Percentiles rank a stretch among this genome's conserved stretches.
These are phyloP conservation scores for Sarcocystis neurona DNA, from an alignment of 169 alveolate species.

Conservation along the genomic window DNA sequence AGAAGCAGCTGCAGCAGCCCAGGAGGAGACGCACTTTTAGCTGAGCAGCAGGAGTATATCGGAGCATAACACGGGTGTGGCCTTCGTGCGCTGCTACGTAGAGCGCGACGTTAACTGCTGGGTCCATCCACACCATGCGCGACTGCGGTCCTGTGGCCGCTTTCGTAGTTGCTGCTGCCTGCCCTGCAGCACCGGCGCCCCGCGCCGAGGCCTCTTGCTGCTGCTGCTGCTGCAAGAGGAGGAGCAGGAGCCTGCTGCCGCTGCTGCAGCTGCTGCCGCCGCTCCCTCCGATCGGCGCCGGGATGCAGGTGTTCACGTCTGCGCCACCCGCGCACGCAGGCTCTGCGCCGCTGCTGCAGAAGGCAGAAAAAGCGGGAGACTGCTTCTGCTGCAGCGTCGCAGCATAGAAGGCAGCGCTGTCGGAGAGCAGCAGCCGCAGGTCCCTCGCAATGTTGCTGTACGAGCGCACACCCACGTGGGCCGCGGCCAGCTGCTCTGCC, in stretches of 20 bases:
- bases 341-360: no score
- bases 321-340: no score
- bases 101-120: conserved; percentile 25
- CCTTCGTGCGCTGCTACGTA: conserved; percentile 7
- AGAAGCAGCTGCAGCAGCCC: no score
- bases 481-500: conserved; percentile 3
- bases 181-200: no score
- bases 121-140: conserved; percentile 43
- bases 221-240: no score
- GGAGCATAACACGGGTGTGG: neutral
- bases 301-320: no score
- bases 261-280: no score
- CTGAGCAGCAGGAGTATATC: conserved; percentile 18
- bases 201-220: no score
- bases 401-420: neutral
- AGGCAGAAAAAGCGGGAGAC: no score
- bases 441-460: conserved; percentile 19
- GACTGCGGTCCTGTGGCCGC: neutral
- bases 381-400: neutral
- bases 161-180: neutral
- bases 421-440: neutral
- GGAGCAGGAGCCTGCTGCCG: no score
- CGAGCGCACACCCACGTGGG: neutral
- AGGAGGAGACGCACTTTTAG: conserved; percentile 4
- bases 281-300: no score